Base-by-base conservation (phyloP, 2,329 filamentous ascomycete species). In the Alternaria sp. region DNA sequence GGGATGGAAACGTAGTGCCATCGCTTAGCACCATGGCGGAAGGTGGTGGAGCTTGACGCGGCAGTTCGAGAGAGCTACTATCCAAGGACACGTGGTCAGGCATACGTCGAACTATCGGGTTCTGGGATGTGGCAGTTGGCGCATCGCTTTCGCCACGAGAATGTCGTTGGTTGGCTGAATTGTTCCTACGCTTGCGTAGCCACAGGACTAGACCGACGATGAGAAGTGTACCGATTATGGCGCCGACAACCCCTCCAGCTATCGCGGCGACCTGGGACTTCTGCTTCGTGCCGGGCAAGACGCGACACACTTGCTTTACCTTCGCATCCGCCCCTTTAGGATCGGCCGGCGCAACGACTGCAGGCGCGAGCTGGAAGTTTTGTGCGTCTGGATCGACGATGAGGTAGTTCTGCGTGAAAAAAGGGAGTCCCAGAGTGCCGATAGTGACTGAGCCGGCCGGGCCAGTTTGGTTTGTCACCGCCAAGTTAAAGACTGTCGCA, bases 321-420 rank as follows among this genome's bases (percentile, higher is more conserved):
- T 63, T 64, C 42, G 62, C 61, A 18, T 65, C 60, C 7, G 61
- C 61, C 24, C 58, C 61, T 36, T 53, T 59, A 42, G 61, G 63
- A 18, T 65, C 65, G 47, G 61, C 58, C 3, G 63, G 49, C 39
- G 65, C 20, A 24, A 62, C 51, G 5, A 67, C 58, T 6, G 65
- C 65, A 12, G 63, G 65, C 11, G 65, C 65, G 36, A 67, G 47
- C 24, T 67, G 63, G 43, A 65, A 67, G 44, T 56, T 67, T n/a
- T 53, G 54, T 8, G 60, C 63, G 18, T 67, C 65, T 5, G 65
- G 63, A 36, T 67, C 61, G 42, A 67, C 63, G 9, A 67, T 55
- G 41, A 67, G 63, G 48, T 67, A 67, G 43, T 67, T 67, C 32
- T 67, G 65, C 3, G 63, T 67, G 56, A 67, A 67, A 47, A 67